Base-by-base conservation (phyloP, 2,329 filamentous ascomycete species). In the Colletotrichum tabaci region DNA sequence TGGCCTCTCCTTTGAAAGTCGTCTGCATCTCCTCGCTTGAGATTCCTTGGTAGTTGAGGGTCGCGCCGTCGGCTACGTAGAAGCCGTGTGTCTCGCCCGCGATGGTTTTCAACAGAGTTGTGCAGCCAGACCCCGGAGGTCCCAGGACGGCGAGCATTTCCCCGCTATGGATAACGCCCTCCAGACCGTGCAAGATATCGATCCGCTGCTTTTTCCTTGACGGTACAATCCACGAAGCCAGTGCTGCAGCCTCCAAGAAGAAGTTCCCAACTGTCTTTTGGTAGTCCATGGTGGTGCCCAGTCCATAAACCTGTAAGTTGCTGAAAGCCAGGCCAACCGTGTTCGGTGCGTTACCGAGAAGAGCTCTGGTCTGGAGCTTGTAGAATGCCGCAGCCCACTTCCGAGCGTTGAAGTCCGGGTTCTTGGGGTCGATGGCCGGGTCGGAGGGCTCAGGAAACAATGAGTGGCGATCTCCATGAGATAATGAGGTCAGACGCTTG, bases 71-170 rank as follows among this genome's bases (percentile, higher is more conserved):
- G 1, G 60, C 60, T 16, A 72, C 30, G 26, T 84, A 84, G 75
- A 92, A 87, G 18, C 90, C 90, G 73, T 91, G 86, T 0, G 88
- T 90, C 75, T 92, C 89, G 58, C 90, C 90, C 8, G 89, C 86
- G 58, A 92, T 84, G 0, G 89, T 90, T 78, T 92, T 93, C 58
- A 93, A 82, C 73, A 93, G 90, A 0, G 92, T 93, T 9, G 90
- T 90, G 75, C 91, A 94, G 23, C 89, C 89, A 0, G 79, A 76
- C 3, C 82, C 82, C 1, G 89, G 88, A 61, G 87, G 87, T 15
- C 88, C 88, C 3, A 90, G 83, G 8, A 90, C 88, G 18, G 88
- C 84, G 23, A 89, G 80, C 85, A 90, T 87, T 80, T 90, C 88
- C 18, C 88, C 88, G 42, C 79, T 82, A 70, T 87, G 80, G 3